Percentiles rank a stretch among this genome's conserved stretches.
Evolutionary conservation across 805 yeast species (phyloP).

Genomic region (Candida palmyrensis): DNA sequence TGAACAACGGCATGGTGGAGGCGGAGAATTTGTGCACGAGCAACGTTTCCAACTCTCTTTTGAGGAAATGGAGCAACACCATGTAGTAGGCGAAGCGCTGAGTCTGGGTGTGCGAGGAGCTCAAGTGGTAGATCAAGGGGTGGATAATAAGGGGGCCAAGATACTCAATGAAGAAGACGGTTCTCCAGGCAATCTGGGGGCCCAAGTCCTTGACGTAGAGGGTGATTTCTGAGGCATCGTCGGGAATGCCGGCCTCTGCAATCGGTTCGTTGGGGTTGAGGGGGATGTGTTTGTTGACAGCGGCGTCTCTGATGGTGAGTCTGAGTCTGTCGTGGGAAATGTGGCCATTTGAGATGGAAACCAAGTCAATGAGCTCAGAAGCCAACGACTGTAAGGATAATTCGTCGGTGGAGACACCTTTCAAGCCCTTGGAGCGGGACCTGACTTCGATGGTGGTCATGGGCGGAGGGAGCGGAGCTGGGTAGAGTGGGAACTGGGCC

Average conservation of each 20-base stretch:
- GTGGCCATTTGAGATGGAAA: constrained; percentile 40
- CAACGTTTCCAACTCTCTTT: constrained; percentile 85
- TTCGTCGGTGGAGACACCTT: constrained; percentile 41
- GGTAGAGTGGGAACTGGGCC: too few relatives aligned
- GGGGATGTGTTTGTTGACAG: constrained; percentile 33
- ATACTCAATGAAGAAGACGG: constrained; percentile 86
- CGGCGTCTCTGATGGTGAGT: constrained; percentile 17
- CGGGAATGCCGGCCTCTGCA: constrained; percentile 39
- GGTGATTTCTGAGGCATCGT: constrained; percentile 24
- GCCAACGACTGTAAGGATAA: constrained; percentile 27
- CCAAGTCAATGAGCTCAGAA: constrained; percentile 36
- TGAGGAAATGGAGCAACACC: constrained; percentile 70
- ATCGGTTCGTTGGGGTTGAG: constrained; percentile 43
- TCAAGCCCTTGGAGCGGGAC: constrained; percentile 58
- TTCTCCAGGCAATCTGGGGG: constrained; percentile 87
- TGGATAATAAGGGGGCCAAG: constrained; percentile 85
- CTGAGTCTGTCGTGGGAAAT: constrained; percentile 28
- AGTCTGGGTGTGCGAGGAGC: constrained; percentile 40
- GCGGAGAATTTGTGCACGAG: constrained; percentile 81
- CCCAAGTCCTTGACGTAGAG: constrained; percentile 84
- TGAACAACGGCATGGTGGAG: constrained; percentile 88
- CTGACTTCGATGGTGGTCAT: constrained; percentile 48
- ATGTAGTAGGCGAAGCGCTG: constrained; percentile 53
- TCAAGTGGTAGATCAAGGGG: constrained; percentile 53
- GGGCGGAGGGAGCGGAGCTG: too few relatives aligned